A percentile compares a stretch with the other conserved stretches of the same genome.
Conservation (phyloP, 805 yeast genomes). For the Lachancea sp. region DNA sequence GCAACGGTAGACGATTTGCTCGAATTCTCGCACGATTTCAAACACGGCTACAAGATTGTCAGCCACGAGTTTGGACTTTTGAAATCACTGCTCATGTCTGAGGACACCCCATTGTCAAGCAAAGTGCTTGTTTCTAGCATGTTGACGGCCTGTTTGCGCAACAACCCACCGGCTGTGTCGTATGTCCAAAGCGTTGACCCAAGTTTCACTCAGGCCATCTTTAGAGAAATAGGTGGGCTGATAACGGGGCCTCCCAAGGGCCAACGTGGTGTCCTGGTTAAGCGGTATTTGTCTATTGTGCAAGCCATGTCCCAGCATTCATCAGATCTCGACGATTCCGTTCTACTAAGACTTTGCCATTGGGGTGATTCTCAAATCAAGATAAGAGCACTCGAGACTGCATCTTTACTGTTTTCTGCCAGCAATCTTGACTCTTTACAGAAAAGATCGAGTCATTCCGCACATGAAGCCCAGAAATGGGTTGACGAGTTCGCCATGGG, state of each 20-base stretch:
- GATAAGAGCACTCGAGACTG: slow-evolving; percentile 27
- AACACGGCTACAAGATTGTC: slow-evolving; percentile 49
- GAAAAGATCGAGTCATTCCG: slow-evolving; percentile 12
- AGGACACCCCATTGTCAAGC: slow-evolving; percentile 15
- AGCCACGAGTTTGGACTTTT: slow-evolving; percentile 24
- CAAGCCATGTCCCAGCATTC: slow-evolving; percentile 21
- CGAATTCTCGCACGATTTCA: slow-evolving; percentile 63
- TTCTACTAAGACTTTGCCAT: slow-evolving; percentile 16
- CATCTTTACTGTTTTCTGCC: slow-evolving; percentile 17
- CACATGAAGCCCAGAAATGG: slow-evolving; percentile 22
- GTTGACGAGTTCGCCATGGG: slow-evolving; percentile 21
- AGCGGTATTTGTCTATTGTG: slow-evolving; percentile 27
- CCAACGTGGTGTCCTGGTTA: slow-evolving; percentile 10
- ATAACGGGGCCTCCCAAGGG: slow-evolving; percentile 4
- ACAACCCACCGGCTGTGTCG: slow-evolving; percentile 57
- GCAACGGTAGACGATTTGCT: slow-evolving; percentile 36
- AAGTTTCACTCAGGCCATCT: slow-evolving; percentile 31
- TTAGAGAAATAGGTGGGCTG: slow-evolving; percentile 22
- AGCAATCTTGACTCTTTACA: slow-evolving; percentile 3
- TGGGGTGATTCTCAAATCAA: slow-evolving; percentile 21
- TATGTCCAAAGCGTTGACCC: slow-evolving; percentile 35
- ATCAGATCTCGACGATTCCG: slow-evolving; percentile 13
- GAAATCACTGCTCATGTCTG: slow-evolving; percentile 14
- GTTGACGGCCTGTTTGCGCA: slow-evolving; percentile 63
- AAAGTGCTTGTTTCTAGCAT: slow-evolving; percentile 54